A percentile compares a stretch with the other conserved stretches of the same genome.
phyloP scores from a whole-genome alignment of 129 eudicot genomes.

The Ambrosia trifida region DNA sequence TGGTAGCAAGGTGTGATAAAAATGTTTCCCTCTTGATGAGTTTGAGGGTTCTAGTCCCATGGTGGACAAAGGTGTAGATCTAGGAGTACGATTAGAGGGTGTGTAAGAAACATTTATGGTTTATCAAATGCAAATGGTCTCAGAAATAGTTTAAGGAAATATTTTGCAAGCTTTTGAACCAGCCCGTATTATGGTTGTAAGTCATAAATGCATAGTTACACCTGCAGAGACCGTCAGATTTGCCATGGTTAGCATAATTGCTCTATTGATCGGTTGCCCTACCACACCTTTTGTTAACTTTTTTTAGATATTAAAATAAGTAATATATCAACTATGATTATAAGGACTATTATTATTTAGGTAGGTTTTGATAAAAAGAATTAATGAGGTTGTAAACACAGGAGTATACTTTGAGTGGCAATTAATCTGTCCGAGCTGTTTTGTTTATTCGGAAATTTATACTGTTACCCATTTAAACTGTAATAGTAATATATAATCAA shows the following conservation, averaged over 20 bases:
- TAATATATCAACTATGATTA: neutral
- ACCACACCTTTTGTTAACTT: neutral
- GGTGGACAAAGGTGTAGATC: too few species aligned
- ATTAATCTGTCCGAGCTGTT: neutral
- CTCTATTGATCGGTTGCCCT: neutral
- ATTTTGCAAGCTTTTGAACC: neutral
- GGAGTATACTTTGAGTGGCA: slow-evolving; percentile 5
- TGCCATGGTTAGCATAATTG: too few species aligned
- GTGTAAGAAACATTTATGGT: neutral
- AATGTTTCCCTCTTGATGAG: too few species aligned
- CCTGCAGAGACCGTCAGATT: neutral
- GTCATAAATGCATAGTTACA: too few species aligned
- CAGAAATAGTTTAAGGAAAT: neutral
- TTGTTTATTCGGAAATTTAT: neutral
- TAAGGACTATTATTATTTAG: neutral
- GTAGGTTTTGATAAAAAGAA: neutral
- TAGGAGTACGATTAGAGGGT: too few species aligned
- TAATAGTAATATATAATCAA: neutral
- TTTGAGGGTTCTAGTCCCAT: too few species aligned
- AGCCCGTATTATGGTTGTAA: neutral
- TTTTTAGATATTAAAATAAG: neutral
- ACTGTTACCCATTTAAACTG: neutral
- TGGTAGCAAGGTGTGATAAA: too few species aligned
- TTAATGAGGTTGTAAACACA: neutral
- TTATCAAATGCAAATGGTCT: neutral